Evolutionary conservation across 371 early-diverging fungal species (phyloP).

Genomic region (Dichotomocladium elegans): DNA sequence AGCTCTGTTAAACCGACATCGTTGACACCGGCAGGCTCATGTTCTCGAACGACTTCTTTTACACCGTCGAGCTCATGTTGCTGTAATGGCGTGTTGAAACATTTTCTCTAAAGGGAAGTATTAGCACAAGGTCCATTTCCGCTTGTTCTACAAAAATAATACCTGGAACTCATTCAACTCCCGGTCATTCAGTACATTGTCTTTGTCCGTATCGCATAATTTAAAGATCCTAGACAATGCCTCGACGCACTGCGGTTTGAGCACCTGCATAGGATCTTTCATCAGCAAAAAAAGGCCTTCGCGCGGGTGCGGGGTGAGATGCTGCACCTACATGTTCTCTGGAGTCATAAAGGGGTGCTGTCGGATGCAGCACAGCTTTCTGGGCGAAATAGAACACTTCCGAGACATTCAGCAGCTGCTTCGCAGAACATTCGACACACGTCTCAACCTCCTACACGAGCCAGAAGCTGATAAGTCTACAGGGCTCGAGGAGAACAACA

Average conservation of each 20-base stretch:
- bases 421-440: conserved; percentile 96
- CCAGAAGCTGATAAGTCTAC: no score
- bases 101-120: conserved; percentile 64
- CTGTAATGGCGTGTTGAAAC: conserved; percentile 92
- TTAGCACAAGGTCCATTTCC: not conserved
- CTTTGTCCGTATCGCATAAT: conserved; percentile 91
- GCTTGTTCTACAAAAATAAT: not conserved
- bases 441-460: conserved; percentile 93
- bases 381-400: conserved; percentile 99
- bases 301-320: not conserved
- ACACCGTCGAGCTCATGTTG: conserved; percentile 92
- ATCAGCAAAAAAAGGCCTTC: not conserved
- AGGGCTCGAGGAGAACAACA: no score
- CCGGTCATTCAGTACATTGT: conserved; percentile 83
- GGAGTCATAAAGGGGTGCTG: conserved; percentile 93
- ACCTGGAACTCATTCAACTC: conserved; percentile 97
- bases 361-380: conserved; percentile 96
- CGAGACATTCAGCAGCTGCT: conserved; percentile 87
- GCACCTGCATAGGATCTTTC: conserved; percentile 25
- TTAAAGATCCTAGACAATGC: conserved; percentile 92
- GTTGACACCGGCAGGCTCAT: conserved; percentile 83
- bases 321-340: conserved; percentile 70
- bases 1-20: conserved; percentile 80
- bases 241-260: conserved; percentile 87
- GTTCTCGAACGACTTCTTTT: conserved; percentile 87